Conservation (phyloP, 73 alveolate genomes). For the Paramecium bursaria region DNA sequence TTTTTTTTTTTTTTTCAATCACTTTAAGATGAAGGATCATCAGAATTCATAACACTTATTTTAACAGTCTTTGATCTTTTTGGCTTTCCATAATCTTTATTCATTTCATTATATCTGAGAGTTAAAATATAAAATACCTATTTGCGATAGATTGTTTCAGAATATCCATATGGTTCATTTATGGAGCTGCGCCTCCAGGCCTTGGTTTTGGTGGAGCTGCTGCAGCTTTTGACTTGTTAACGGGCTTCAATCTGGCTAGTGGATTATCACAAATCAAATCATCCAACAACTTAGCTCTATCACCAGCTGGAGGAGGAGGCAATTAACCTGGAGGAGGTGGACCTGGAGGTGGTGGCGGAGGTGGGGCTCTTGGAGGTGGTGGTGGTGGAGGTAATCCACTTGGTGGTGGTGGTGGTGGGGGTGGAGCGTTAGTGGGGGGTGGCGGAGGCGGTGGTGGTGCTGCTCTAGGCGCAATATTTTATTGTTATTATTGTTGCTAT, state of each 20-base stretch:
- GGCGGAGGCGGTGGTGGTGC: slow-evolving; percentile 61
- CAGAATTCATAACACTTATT: too few relatives aligned
- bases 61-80: too few relatives aligned
- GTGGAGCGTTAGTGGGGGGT: slow-evolving; percentile 5
- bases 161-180: slow-evolving; percentile 47
- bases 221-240: not conserved
- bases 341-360: slow-evolving; percentile 64
- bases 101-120: slow-evolving; percentile 35
- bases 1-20: too few relatives aligned
- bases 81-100: too few relatives aligned
- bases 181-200: not conserved
- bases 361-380: slow-evolving; percentile 14
- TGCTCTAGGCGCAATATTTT: slow-evolving; percentile 7
- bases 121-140: not conserved
- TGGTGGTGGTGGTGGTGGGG: slow-evolving; percentile 54
- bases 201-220: slow-evolving; percentile 2
- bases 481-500: slow-evolving; percentile 6
- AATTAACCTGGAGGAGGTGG: slow-evolving; percentile 63
- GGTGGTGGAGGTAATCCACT: slow-evolving; percentile 7
- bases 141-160: slow-evolving; percentile 9
- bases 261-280: slow-evolving; percentile 42
- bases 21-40: too few relatives aligned
- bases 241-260: slow-evolving; percentile 50
- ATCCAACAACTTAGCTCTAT: slow-evolving; percentile 26
- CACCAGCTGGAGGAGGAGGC: not conserved